phyloP scores from a whole-genome alignment of 208 protist species.

The Kentomonas sorsogonicus region DNA sequence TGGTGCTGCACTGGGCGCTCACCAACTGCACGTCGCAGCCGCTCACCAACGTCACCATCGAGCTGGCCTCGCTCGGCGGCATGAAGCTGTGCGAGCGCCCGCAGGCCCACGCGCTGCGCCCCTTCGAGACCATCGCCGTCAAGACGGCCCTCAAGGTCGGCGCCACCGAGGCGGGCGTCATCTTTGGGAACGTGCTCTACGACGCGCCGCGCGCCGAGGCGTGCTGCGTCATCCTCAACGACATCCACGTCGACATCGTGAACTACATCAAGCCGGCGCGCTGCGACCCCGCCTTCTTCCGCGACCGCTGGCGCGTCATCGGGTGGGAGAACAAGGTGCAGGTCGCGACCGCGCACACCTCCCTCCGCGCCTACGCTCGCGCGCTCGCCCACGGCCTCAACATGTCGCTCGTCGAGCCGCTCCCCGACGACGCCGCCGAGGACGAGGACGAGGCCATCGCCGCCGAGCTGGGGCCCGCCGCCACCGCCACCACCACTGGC shows the following conservation, averaged over 20 bases:
- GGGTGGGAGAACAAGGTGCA: conserved; percentile 99
- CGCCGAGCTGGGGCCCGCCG: too few species aligned
- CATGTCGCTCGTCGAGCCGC: conserved; percentile 84
- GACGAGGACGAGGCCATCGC: conserved; percentile 5
- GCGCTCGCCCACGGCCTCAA: conserved; percentile 92
- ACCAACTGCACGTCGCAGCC: conserved; percentile 94
- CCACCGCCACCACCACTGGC: too few species aligned
- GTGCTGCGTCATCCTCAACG: conserved; percentile 93
- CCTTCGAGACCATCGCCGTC: conserved; percentile 76
- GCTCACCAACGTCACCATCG: conserved; percentile 94
- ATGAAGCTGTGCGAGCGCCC: conserved; percentile 97
- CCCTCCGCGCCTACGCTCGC: conserved; percentile 87
- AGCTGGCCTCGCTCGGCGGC: conserved; percentile 95
- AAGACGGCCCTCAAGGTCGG: conserved; percentile 97
- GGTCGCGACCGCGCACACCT: conserved; percentile 81
- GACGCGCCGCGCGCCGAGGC: conserved; percentile 84
- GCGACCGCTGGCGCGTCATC: conserved; percentile 97
- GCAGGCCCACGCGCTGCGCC: conserved; percentile 88
- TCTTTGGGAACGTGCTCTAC: conserved; percentile 97
- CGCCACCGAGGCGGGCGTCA: conserved; percentile 96
- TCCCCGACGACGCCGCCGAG: conserved; percentile 11
- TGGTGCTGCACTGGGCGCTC: conserved; percentile 92
- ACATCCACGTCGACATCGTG: conserved; percentile 98
- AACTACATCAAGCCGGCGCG: conserved; percentile 95
- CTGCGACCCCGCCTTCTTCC: conserved; percentile 90